Base-by-base conservation (phyloP, 1,284 basidiomycete species). In the Apiotrichum gamsii region DNA sequence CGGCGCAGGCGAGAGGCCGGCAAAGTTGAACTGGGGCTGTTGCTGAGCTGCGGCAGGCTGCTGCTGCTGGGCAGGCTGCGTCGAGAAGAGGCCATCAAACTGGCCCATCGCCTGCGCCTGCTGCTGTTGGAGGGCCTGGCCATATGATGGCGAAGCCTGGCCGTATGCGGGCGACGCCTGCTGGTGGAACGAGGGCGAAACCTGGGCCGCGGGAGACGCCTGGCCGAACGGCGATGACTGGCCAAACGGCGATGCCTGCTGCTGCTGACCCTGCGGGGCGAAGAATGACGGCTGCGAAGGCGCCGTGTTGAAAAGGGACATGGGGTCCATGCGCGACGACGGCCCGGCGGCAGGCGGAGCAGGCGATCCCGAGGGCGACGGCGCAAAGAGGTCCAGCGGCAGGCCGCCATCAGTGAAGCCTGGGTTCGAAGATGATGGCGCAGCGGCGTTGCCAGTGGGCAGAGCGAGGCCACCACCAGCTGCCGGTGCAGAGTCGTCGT, bases 311-410 rank as follows among this genome's bases (percentile, higher is more conserved):
- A 69, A 69, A 56, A 71, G 68, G n/a, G 64, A 58, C 69, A 70
- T 72, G 15, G 68, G 68, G 45, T 69, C 64, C 47, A 64, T 59
- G 37, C 58, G 48, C 23, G 51, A 46, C 23, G 51, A 47, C 4
- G 40, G 28, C 16, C 39, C 39, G 3, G 51, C 46, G 11, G 25
- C 6, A 6, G 25, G 25, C 16, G 54, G 46, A 4, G 50, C 37
- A 8, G 62, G 60, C 2, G 65, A 61, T 10, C 57, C 49, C 0
- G 62, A 41, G 6, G 68, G 65, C 15, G 63, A 64, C 5, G 70
- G 65, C 5, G 67, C 61, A 48, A 74, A 74, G 10, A 74, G 59
- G 43, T 74, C 72, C 33, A 72, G 62, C 2, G 72, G 72, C 3
- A 73, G 59, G 4, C 72, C 72, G n/a, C 64, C 60, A 5, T 62